phyloP scores from a whole-genome alignment of 805 yeast species.

The Wickerhamiella cacticola region DNA sequence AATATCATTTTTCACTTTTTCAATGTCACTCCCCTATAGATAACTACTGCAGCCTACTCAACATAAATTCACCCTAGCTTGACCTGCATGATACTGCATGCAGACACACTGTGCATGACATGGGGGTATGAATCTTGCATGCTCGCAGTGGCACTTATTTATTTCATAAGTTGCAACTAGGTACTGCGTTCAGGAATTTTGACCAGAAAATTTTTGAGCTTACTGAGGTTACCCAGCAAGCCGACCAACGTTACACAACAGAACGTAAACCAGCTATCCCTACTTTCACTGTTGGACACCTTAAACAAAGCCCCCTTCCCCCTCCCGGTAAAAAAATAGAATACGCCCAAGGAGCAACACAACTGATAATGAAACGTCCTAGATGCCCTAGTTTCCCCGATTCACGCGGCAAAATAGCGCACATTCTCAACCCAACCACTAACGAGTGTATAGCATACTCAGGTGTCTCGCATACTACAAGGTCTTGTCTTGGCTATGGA shows the following conservation, averaged over 20 bases:
- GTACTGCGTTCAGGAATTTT: not conserved
- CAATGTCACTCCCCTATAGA: too few species aligned
- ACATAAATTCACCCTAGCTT: not conserved
- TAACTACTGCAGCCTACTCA: not conserved
- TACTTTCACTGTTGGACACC: too few species aligned
- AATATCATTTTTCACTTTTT: too few species aligned
- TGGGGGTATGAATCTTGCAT: conserved; percentile 1
- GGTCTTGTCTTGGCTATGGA: conserved; percentile 11
- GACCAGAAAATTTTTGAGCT: not conserved
- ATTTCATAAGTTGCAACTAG: not conserved
- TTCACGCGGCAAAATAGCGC: conserved; percentile 5
- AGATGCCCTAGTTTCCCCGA: not conserved
- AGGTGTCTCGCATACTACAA: conserved; percentile 1
- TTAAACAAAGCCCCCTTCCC: too few species aligned
- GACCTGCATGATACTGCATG: conserved; percentile 1
- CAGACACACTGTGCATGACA: not conserved
- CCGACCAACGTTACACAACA: too few species aligned
- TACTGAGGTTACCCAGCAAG: too few species aligned
- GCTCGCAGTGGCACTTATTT: not conserved
- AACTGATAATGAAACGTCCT: not conserved
- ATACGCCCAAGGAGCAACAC: too few species aligned
- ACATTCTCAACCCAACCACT: conserved; percentile 8
- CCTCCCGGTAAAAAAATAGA: too few species aligned
- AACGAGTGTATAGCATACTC: not conserved
- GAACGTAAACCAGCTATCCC: too few species aligned